A percentile compares a stretch with the other conserved stretches of the same genome.
Conservation (phyloP, 352 stramenopile species). For the Pythium brachiatum region DNA sequence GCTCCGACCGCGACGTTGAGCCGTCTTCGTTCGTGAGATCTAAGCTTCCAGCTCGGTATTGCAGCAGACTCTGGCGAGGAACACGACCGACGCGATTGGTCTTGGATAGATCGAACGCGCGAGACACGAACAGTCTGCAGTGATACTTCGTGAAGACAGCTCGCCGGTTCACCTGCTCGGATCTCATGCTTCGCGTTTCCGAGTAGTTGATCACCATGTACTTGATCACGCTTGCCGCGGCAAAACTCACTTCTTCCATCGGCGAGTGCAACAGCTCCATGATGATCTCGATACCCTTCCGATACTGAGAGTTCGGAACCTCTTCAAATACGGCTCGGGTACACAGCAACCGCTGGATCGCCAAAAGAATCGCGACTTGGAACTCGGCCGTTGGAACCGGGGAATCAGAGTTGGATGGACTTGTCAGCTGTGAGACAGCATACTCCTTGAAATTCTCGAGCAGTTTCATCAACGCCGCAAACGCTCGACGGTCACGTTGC, state of each 20-base stretch:
- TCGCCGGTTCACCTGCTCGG: constrained; percentile 78
- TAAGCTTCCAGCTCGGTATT: constrained; percentile 26
- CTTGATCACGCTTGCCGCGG: constrained; percentile 79
- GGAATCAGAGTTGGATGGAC: constrained; percentile 75
- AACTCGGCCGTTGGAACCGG: constrained; percentile 80
- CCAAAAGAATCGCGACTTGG: constrained; percentile 73
- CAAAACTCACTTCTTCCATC: constrained; percentile 84
- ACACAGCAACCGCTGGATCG: constrained; percentile 79
- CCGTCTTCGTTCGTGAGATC: constrained; percentile 21
- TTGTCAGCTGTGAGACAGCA: constrained; percentile 76
- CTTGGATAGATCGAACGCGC: constrained; percentile 75
- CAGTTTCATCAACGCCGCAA: constrained; percentile 81
- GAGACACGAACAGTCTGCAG: constrained; percentile 75
- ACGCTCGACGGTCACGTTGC: constrained; percentile 71
- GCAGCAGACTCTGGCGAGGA: constrained; percentile 23
- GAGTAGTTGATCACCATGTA: constrained; percentile 91
- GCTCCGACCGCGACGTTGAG: constrained; percentile 51
- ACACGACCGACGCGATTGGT: constrained; percentile 66
- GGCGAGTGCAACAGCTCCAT: constrained; percentile 86
- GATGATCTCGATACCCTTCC: constrained; percentile 80
- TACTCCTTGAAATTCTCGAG: constrained; percentile 86
- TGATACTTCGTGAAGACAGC: constrained; percentile 86
- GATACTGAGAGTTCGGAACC: constrained; percentile 84
- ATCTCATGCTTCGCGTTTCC: constrained; percentile 83
- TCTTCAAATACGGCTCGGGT: constrained; percentile 85